phyloP scores from a whole-genome alignment of 352 stramenopile genomes.

The Pythium myriotylum region DNA sequence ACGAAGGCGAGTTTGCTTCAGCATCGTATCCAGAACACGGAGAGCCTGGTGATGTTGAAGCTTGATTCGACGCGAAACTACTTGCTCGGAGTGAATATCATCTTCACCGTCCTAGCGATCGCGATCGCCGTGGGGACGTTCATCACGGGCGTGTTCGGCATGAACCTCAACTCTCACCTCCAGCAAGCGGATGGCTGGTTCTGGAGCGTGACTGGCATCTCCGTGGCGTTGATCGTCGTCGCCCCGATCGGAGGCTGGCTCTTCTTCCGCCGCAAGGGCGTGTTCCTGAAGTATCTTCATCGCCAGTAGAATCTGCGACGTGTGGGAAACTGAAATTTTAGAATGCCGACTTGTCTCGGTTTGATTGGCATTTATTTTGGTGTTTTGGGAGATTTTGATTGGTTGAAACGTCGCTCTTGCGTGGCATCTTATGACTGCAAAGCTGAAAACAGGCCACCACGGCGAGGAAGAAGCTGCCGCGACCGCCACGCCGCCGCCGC shows the following conservation, averaged over 20 bases:
- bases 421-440: constrained; percentile 25
- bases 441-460: constrained; percentile 1
- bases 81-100: constrained; percentile 65
- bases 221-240: constrained; percentile 47
- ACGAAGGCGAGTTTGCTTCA: constrained; percentile 72
- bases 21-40: constrained; percentile 74
- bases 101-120: constrained; percentile 74
- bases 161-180: constrained; percentile 66
- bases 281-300: constrained; percentile 27
- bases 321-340: constrained; percentile 4
- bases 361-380: not conserved
- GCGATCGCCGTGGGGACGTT: constrained; percentile 66
- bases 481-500: not conserved
- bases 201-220: constrained; percentile 53
- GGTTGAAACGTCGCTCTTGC: constrained; percentile 17
- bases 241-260: constrained; percentile 45
- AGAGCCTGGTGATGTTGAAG: constrained; percentile 81
- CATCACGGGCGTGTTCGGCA: constrained; percentile 68
- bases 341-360: not conserved
- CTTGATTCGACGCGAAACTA: constrained; percentile 83
- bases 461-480: not conserved
- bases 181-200: constrained; percentile 52
- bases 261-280: constrained; percentile 69
- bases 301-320: constrained; percentile 8
- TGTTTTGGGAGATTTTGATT: constrained; percentile 5